A percentile compares a stretch with the other conserved stretches of the same genome.
These are phyloP conservation scores for Nicotiana benthamiana DNA, from an alignment of 257 asterid species.

Conservation along the genomic window DNA sequence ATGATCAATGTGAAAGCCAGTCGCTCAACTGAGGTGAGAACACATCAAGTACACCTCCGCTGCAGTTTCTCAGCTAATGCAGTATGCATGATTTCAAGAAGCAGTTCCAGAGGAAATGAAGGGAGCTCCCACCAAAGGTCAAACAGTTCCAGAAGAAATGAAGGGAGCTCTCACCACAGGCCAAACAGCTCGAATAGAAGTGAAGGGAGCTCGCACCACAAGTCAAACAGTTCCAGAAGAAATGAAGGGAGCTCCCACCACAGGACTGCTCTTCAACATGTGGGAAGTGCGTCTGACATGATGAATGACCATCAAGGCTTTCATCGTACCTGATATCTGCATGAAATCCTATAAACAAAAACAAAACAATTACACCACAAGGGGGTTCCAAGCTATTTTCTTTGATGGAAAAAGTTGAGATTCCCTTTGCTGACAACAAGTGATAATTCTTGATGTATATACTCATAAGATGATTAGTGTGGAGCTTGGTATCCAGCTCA, in stretches of 20 bases:
- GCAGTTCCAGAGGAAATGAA: conserved; percentile 30
- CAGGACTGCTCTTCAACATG: conserved; percentile 13
- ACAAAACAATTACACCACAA: not conserved
- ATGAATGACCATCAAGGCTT: not conserved
- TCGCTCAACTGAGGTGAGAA: conserved; percentile 36
- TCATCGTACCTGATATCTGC: not conserved
- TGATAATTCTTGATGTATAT: not conserved
- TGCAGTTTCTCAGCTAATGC: conserved; percentile 30
- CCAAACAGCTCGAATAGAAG: conserved; percentile 27
- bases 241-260: conserved; percentile 30
- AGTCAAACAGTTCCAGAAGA: conserved; percentile 26
- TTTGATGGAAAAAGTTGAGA: not conserved
- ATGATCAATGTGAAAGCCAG: conserved; percentile 47
- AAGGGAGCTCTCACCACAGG: not conserved
- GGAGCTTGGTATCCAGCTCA: not conserved
- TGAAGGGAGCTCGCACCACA: conserved; percentile 14
- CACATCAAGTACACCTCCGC: conserved; percentile 40
- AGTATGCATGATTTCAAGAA: conserved; percentile 23
- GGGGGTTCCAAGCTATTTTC: not conserved
- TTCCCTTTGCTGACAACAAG: not conserved
- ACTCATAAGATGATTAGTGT: not conserved
- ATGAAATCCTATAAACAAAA: not conserved
- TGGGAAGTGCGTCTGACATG: conserved; percentile 6
- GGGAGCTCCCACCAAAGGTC: conserved; percentile 29
- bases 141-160: conserved; percentile 6